A percentile compares a stretch with the other conserved stretches of the same genome.
These are phyloP conservation scores for Kalmusia sp. DNA, from an alignment of 2,329 filamentous ascomycete species.

Conservation along the genomic window DNA sequence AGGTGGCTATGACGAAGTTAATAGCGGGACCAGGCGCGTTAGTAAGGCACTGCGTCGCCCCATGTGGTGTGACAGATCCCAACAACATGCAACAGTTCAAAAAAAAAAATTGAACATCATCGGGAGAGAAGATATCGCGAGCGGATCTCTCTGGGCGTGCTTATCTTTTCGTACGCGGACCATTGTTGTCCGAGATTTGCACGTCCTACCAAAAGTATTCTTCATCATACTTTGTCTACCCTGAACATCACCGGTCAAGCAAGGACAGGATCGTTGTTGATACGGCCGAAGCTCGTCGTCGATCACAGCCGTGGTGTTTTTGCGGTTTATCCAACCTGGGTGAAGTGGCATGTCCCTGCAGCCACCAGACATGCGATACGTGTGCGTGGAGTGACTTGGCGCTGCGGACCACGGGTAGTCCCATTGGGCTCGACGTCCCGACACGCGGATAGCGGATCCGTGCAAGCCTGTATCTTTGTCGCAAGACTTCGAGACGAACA, in stretches of 20 bases:
- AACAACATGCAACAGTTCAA: slow-evolving; percentile 2
- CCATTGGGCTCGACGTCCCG: not conserved
- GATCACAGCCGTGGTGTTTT: not conserved
- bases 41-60: slow-evolving; percentile 5
- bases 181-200: no score
- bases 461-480: no score
- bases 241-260: not conserved
- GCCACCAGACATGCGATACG: not conserved
- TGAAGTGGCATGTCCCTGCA: not conserved
- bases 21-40: slow-evolving; percentile 1
- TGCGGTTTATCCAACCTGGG: not conserved
- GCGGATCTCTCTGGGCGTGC: not conserved
- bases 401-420: not conserved
- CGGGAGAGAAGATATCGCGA: not conserved
- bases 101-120: no score
- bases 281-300: not conserved
- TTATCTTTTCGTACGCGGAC: no score
- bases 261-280: not conserved
- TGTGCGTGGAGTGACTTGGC: slow-evolving; percentile 3
- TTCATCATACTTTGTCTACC: no score
- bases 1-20: slow-evolving; percentile 11
- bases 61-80: slow-evolving; percentile 7
- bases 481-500: not conserved
- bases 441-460: not conserved
- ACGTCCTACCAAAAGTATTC: no score